phyloP scores from a whole-genome alignment of 140 eudicot genomes.

The Flaveria floridana region DNA sequence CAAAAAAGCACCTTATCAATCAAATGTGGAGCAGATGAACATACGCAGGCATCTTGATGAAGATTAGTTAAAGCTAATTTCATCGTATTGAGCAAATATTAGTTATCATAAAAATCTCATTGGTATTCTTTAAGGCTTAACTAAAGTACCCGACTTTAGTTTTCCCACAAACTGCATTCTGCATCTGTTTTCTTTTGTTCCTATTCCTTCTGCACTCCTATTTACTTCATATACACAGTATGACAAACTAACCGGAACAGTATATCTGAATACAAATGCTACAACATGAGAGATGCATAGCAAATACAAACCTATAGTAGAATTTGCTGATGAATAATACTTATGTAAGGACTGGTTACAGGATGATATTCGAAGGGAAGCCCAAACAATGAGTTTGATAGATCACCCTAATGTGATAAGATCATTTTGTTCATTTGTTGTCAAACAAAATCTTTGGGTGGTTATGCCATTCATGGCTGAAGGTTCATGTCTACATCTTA shows the following conservation, averaged over 20 bases:
- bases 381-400: slow-evolving; percentile 84
- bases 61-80: not conserved
- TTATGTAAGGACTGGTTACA: slow-evolving; percentile 40
- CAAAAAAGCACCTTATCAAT: not conserved
- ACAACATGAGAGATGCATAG: slow-evolving; percentile 1
- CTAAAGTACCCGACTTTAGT: not conserved
- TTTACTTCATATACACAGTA: not conserved
- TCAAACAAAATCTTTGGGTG: slow-evolving; percentile 90
- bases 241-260: slow-evolving; percentile 2
- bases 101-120: not conserved
- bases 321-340: slow-evolving; percentile 19
- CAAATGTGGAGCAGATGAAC: slow-evolving; percentile 18
- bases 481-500: slow-evolving; percentile 97
- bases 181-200: not conserved
- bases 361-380: slow-evolving; percentile 99
- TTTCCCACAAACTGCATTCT: not conserved
- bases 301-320: slow-evolving; percentile 8
- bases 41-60: not conserved
- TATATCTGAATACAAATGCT: slow-evolving; percentile 8
- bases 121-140: not conserved
- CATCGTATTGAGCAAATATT: not conserved
- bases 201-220: not conserved
- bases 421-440: slow-evolving; percentile 90
- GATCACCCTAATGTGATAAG: slow-evolving; percentile 87
- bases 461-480: slow-evolving; percentile 98